A percentile compares a stretch with the other conserved stretches of the same genome.
Evolutionary conservation across 2,329 filamentous ascomycete genomes (phyloP).

Genomic region (Fusarium redolens): DNA sequence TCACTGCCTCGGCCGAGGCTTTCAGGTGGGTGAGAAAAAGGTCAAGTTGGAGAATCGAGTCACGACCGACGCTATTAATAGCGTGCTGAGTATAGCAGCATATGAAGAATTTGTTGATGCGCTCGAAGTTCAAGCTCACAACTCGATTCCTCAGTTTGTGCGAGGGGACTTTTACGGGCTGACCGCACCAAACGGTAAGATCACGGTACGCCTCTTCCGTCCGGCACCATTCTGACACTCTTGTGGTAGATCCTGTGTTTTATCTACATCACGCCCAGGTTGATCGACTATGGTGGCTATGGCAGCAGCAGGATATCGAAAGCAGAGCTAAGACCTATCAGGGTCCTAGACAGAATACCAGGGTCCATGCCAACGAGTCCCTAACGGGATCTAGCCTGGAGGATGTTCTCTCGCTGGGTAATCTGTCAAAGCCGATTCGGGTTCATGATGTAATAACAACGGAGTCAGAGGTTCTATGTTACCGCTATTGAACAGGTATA

Average conservation of each 20-base stretch:
- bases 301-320: not conserved
- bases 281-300: not conserved
- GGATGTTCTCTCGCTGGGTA: not conserved
- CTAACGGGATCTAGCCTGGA: not conserved
- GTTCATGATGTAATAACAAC: not conserved
- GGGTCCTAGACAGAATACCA: not conserved
- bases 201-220: too few relatives aligned
- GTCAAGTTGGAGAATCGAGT: not conserved
- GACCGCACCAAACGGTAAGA: not conserved
- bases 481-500: not conserved
- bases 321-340: not conserved
- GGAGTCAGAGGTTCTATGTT: not conserved
- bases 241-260: not conserved
- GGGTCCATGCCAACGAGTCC: not conserved
- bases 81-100: accelerated
- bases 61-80: not conserved
- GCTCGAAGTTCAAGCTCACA: not conserved
- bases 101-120: not conserved
- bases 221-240: not conserved
- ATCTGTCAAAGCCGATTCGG: not conserved
- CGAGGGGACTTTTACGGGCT: not conserved
- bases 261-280: not conserved
- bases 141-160: not conserved
- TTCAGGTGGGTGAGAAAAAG: not conserved
- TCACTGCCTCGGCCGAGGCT: not conserved